Conservation (phyloP, 2,329 filamentous ascomycete species). For the Fusarium denticulatum region DNA sequence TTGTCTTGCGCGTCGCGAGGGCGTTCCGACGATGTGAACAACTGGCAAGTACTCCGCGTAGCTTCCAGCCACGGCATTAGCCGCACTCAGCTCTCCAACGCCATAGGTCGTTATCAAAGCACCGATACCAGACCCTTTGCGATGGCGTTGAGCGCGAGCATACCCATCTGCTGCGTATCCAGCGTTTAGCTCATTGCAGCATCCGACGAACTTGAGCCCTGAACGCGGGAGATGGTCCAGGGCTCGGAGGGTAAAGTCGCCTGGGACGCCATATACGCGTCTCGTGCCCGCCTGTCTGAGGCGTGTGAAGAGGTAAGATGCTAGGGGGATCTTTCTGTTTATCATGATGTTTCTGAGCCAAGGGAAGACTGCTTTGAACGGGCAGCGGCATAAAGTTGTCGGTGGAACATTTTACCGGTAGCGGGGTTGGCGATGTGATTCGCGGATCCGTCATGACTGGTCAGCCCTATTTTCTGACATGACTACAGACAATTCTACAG, state of each 20-base stretch:
- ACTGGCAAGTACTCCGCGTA: slow-evolving; percentile 11
- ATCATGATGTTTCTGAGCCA: not conserved
- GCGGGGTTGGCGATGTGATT: not conserved
- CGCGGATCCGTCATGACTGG: not conserved
- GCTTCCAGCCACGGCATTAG: slow-evolving; percentile 17
- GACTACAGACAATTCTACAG: too few species aligned
- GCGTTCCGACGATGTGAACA: slow-evolving; percentile 17
- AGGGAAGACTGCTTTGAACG: fast-evolving
- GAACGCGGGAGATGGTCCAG: not conserved
- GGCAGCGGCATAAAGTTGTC: not conserved
- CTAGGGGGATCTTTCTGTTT: not conserved
- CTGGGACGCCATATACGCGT: slow-evolving; percentile 16
- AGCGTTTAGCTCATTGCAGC: slow-evolving; percentile 22
- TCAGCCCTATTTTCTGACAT: not conserved
- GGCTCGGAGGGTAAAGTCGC: slow-evolving; percentile 15
- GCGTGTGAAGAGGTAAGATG: slow-evolving; percentile 6
- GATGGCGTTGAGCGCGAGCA: slow-evolving; percentile 1
- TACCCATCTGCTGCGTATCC: slow-evolving; percentile 25
- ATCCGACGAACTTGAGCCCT: slow-evolving; percentile 10
- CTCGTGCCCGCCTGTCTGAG: not conserved
- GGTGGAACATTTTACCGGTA: not conserved
- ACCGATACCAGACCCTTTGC: not conserved
- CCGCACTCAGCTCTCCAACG: slow-evolving; percentile 13
- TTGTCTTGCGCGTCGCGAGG: not conserved
- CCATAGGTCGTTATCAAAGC: slow-evolving; percentile 13